Base-by-base conservation (phyloP, 495 filamentous ascomycete species). In the Neurospora sublineolata region DNA sequence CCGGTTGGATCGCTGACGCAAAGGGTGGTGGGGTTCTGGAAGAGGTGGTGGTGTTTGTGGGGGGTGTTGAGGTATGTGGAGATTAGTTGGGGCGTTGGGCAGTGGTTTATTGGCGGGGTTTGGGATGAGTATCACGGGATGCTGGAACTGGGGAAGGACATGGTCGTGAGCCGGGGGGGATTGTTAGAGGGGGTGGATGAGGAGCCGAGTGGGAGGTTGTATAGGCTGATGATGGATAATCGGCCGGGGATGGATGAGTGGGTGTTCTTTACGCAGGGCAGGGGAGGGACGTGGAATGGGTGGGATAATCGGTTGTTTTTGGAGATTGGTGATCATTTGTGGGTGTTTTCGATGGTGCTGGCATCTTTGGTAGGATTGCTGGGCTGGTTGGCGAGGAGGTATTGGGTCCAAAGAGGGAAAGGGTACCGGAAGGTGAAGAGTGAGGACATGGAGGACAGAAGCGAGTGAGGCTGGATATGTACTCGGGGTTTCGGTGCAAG, bases 21-120 rank as follows among this genome's bases (percentile, higher is more conserved):
- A 12, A 18, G 23, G 12, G 14, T 60, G 1, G 20, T 12, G 3
- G 52, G 23, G 27, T 60, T 60, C 8, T 60, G 52, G 52, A 60
- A 60, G 14, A 30, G 52, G 52, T 60, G 52, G 52, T 60, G 52
- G 52, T 60, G 52, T 27, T 16, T 27, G 52, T 60, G 52, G 52
- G 52, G 52, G 52, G 2, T 60, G 27, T 84, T 95, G 44, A 92
- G 93, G 0, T 97, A 95, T 79, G 90, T 95, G 72, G 94, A 92
- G 23, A 91, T 97, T 73, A 97, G 94, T 91, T 94, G 91, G 74
- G 87, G 88, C 20, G 95, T 92, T 11, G 93, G 93, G 12, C 93
- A 93, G 27, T 84, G 95, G 72, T 97, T 94, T 82, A 82, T 94
- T 71, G 92, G 89, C 46, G 89, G 94, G 38, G 87, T 97, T 70